phyloP scores from a whole-genome alignment of 192 early-diverging fungal genomes.

The Martensiomyces pterosporus region DNA sequence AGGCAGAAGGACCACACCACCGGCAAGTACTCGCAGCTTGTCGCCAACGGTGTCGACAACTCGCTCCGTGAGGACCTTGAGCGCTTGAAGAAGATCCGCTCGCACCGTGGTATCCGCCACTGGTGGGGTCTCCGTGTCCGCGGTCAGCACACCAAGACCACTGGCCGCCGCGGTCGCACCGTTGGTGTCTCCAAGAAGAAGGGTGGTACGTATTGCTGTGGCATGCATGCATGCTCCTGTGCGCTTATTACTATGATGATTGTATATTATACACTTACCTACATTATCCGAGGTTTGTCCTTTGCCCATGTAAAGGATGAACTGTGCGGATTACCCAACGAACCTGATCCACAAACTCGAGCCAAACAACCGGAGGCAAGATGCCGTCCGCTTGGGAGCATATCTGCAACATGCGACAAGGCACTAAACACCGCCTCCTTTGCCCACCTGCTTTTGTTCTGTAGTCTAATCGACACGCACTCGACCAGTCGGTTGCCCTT shows the following conservation, averaged over 20 bases:
- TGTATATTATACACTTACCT: constrained; percentile 6
- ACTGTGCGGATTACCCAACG: constrained; percentile 8
- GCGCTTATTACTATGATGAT: constrained; percentile 5
- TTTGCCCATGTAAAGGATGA: constrained; percentile 35
- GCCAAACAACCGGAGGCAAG: too few species aligned
- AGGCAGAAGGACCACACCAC: constrained; percentile 97
- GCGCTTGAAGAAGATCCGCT: constrained; percentile 98
- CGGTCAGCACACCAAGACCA: constrained; percentile 99
- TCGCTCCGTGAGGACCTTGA: constrained; percentile 98
- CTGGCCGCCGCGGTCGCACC: constrained; percentile 90
- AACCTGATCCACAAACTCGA: constrained; percentile 10
- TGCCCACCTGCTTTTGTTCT: too few species aligned
- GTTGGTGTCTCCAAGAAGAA: constrained; percentile 99
- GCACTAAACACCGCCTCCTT: too few species aligned
- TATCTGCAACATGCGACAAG: too few species aligned
- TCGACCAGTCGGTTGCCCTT: too few species aligned
- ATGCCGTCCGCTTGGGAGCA: too few species aligned
- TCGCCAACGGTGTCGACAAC: constrained; percentile 94
- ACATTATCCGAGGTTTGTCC: constrained; percentile 11
- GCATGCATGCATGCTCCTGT: constrained; percentile 7
- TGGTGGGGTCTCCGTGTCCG: constrained; percentile 97
- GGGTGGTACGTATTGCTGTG: constrained; percentile 48
- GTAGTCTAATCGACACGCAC: neutral
- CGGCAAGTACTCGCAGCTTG: constrained; percentile 91
- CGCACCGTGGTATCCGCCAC: constrained; percentile 99